A percentile compares a stretch with the other conserved stretches of the same genome.
Conservation (phyloP, 2,329 filamentous ascomycete species). For the Hypoxylon sp. region DNA sequence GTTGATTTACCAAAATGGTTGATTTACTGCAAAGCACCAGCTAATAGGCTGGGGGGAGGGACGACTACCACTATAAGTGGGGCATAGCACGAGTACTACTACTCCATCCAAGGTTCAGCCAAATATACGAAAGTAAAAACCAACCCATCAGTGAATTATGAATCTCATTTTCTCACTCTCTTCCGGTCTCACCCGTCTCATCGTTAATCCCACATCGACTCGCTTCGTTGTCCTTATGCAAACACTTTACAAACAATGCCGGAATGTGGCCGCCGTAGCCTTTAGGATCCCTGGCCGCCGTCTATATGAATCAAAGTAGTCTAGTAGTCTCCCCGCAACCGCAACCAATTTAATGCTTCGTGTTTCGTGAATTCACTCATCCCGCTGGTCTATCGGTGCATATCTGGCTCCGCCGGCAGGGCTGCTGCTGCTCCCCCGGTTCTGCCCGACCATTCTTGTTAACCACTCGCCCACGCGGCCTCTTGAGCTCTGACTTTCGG, state of each 20-base stretch:
- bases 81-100: no score
- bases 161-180: constrained; percentile 27
- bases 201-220: constrained; percentile 15
- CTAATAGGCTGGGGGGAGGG: no score
- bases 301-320: constrained; percentile 48
- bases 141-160: constrained; percentile 26
- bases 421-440: constrained; percentile 51
- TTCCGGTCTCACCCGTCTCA: constrained; percentile 16
- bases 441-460: constrained; percentile 55
- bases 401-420: constrained; percentile 54
- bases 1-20: no score
- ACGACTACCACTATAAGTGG: no score
- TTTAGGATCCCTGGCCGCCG: constrained; percentile 34
- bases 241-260: constrained; percentile 38
- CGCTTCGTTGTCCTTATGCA: constrained; percentile 27
- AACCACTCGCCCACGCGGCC: constrained; percentile 64
- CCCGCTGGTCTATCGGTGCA: constrained; percentile 56
- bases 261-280: constrained; percentile 36
- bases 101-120: constrained; percentile 10
- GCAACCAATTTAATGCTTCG: constrained; percentile 35
- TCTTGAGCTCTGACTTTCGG: constrained; percentile 50
- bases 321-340: constrained; percentile 36
- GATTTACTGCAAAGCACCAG: no score
- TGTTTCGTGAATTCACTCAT: constrained; percentile 50
- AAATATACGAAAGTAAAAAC: constrained; percentile 21